Percentiles rank a stretch among this genome's conserved stretches.
Conservation (phyloP, 2,329 filamentous ascomycete species). For the Aquanectria penicillioides region DNA sequence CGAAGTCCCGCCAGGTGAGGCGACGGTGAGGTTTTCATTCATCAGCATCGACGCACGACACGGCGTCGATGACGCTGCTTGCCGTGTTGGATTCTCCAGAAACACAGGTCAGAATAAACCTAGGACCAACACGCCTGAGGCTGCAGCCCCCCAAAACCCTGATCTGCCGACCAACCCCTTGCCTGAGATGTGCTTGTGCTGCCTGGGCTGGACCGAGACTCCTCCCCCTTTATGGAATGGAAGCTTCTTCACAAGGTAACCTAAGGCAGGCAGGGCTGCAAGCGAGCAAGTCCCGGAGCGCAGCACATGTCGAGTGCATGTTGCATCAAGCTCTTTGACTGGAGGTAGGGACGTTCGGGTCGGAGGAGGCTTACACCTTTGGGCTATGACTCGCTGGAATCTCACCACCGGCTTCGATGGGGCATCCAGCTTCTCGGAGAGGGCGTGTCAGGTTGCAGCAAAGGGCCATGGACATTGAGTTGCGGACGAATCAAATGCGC, state of each 20-base stretch:
- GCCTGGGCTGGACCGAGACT: neutral
- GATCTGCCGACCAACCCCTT: conserved; percentile 4
- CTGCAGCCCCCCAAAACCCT: conserved; percentile 17
- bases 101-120: conserved; percentile 13
- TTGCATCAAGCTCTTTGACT: neutral
- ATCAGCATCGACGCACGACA: conserved; percentile 19
- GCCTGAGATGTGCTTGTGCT: too few species aligned
- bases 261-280: conserved; percentile 2
- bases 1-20: conserved; percentile 28
- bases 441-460: conserved; percentile 20
- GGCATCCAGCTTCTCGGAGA: conserved; percentile 36
- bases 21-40: conserved; percentile 21
- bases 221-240: conserved; percentile 2
- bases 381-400: conserved; percentile 25
- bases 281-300: conserved; percentile 16
- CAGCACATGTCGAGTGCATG: conserved; percentile 1
- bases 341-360: neutral
- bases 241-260: conserved; percentile 13
- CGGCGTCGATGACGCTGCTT: conserved; percentile 21
- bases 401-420: conserved; percentile 14
- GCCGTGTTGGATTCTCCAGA: conserved; percentile 17
- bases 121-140: conserved; percentile 4
- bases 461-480: conserved; percentile 28
- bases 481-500: conserved; percentile 35
- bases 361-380: neutral